Conservation (phyloP, 1,284 basidiomycete species). For the Cerioporus squamosus region DNA sequence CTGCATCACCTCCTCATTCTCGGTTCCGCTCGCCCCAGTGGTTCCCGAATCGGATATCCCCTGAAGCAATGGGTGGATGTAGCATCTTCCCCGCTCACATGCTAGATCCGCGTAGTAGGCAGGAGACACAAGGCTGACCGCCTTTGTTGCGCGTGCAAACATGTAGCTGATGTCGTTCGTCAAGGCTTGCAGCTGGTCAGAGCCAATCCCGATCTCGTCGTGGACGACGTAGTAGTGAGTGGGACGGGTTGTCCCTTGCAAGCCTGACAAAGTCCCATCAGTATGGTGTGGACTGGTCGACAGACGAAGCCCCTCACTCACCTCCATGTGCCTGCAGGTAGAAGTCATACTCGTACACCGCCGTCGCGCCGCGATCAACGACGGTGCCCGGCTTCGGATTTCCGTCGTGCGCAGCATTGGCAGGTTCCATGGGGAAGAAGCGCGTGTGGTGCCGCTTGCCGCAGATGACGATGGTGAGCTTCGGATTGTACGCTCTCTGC, state of each 20-base stretch:
- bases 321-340: constrained; percentile 72
- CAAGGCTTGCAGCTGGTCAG: constrained; percentile 66
- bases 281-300: no score
- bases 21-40: constrained; percentile 31
- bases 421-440: constrained; percentile 70
- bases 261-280: constrained; percentile 29
- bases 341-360: constrained; percentile 78
- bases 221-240: constrained; percentile 82
- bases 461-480: constrained; percentile 78
- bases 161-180: constrained; percentile 71
- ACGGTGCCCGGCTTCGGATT: constrained; percentile 79
- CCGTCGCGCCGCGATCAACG: constrained; percentile 69
- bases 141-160: constrained; percentile 81
- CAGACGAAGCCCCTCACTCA: constrained; percentile 5
- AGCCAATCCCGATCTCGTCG: constrained; percentile 69
- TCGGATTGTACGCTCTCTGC: constrained; percentile 58
- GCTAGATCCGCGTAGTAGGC: constrained; percentile 79
- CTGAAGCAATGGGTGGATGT: constrained; percentile 66
- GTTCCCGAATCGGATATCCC: constrained; percentile 51
- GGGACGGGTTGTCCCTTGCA: constrained; percentile 61
- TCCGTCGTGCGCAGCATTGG: constrained; percentile 60
- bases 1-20: constrained; percentile 54
- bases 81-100: constrained; percentile 79
- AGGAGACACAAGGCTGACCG: constrained; percentile 77
- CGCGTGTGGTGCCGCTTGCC: constrained; percentile 86